Conservation (phyloP, 1,284 basidiomycete genomes). For the Fomitiporia mediterranea region DNA sequence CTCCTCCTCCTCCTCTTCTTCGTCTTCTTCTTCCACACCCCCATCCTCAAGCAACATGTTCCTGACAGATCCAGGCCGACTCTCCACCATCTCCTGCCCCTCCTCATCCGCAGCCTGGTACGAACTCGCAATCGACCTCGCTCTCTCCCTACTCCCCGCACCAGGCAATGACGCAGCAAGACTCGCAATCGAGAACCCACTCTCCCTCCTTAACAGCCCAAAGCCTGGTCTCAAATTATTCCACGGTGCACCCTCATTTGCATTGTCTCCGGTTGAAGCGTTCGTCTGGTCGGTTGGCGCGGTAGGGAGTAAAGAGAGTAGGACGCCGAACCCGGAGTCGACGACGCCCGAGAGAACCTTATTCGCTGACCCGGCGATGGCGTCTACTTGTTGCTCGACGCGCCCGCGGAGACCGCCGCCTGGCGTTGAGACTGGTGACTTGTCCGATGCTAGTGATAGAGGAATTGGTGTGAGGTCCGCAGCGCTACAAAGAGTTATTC, state of each 20-base stretch:
- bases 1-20: conserved; percentile 27
- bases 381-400: conserved; percentile 79
- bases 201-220: conserved; percentile 63
- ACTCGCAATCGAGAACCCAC: conserved; percentile 76
- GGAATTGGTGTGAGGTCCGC: conserved; percentile 76
- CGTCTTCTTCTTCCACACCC: conserved; percentile 31
- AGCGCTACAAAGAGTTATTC: conserved; percentile 48
- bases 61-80: conserved; percentile 49
- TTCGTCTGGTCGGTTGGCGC: conserved; percentile 26
- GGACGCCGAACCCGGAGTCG: conserved; percentile 77
- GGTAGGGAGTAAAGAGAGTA: conserved; percentile 57
- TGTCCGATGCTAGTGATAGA: conserved; percentile 34
- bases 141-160: conserved; percentile 27
- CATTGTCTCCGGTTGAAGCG: conserved; percentile 28
- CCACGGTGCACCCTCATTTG: conserved; percentile 34
- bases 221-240: conserved; percentile 46
- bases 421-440: conserved; percentile 29
- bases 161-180: conserved; percentile 64
- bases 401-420: conserved; percentile 55
- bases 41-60: conserved; percentile 34
- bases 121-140: conserved; percentile 25
- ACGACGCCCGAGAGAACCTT: conserved; percentile 84
- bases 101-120: conserved; percentile 35
- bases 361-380: conserved; percentile 77
- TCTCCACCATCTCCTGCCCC: conserved; percentile 62